phyloP scores from a whole-genome alignment of 1,284 basidiomycete species.

The Irpex sp. region DNA sequence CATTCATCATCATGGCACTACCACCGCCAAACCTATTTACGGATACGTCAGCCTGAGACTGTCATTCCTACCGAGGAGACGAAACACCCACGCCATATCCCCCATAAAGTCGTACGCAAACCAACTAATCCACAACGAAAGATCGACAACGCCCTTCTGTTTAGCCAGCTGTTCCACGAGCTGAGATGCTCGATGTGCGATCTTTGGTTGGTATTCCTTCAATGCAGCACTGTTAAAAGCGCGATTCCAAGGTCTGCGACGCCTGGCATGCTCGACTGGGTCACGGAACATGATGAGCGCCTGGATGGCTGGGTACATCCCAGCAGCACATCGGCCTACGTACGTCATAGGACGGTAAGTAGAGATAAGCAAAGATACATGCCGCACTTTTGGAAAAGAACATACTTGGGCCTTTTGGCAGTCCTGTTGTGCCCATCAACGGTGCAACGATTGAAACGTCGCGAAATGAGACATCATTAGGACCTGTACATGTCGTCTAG shows the following conservation, averaged over 20 bases:
- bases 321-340: not conserved
- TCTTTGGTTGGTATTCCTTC: slow-evolving; percentile 15
- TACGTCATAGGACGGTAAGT: not conserved
- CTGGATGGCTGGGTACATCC: not conserved
- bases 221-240: slow-evolving; percentile 14
- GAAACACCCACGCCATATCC: slow-evolving; percentile 29
- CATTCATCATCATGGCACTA: slow-evolving; percentile 7
- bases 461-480: slow-evolving; percentile 24
- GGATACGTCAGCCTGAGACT: not conserved
- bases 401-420: slow-evolving; percentile 19
- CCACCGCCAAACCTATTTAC: slow-evolving; percentile 9
- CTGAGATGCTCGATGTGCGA: slow-evolving; percentile 26
- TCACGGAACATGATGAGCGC: slow-evolving; percentile 8
- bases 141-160: slow-evolving; percentile 21
- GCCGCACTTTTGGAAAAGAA: not conserved
- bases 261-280: slow-evolving; percentile 8
- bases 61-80: not conserved
- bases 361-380: not conserved
- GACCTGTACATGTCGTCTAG: slow-evolving; percentile 11
- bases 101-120: slow-evolving; percentile 40
- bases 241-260: slow-evolving; percentile 17
- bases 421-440: slow-evolving; percentile 18
- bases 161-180: slow-evolving; percentile 29
- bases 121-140: slow-evolving; percentile 31
- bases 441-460: slow-evolving; percentile 17